A percentile compares a stretch with the other conserved stretches of the same genome.
Evolutionary conservation across 2,329 filamentous ascomycete genomes (phyloP).

Genomic region (Metarhizium brunneum): DNA sequence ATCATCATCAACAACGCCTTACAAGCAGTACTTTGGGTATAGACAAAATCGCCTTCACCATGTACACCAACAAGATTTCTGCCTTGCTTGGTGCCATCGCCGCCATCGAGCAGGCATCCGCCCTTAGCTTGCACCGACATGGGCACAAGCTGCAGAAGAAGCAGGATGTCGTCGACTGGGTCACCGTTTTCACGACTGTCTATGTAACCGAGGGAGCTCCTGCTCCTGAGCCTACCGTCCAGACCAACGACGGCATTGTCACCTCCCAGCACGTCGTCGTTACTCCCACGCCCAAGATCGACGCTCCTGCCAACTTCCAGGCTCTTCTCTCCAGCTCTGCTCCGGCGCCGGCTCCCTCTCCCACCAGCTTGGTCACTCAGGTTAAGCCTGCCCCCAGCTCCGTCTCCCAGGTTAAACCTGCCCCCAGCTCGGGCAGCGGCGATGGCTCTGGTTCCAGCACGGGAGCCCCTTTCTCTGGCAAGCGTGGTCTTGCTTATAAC

Average conservation of each 20-base stretch:
- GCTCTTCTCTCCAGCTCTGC: conserved; percentile 6
- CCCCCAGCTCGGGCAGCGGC: conserved; percentile 4
- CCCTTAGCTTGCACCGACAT: conserved; percentile 33
- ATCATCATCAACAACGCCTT: conserved; percentile 7
- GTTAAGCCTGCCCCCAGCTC: too few relatives aligned
- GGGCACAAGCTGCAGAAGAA: conserved; percentile 27
- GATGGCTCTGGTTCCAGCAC: conserved; percentile 1
- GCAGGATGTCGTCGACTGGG: conserved; percentile 26
- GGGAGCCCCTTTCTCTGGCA: conserved; percentile 22
- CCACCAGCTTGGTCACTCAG: too few relatives aligned
- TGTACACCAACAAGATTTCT: conserved; percentile 34
- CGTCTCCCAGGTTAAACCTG: conserved; percentile 13
- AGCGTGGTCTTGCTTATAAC: conserved; percentile 65
- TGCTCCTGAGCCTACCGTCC: conserved; percentile 5
- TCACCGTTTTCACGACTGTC: conserved; percentile 31
- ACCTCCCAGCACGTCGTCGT: background rate
- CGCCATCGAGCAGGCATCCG: conserved; percentile 34
- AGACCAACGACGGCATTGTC: background rate
- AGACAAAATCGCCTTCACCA: conserved; percentile 16
- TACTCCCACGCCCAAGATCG: conserved; percentile 3
- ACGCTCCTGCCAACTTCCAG: background rate
- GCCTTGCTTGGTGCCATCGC: conserved; percentile 32
- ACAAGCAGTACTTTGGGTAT: background rate
- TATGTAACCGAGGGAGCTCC: conserved; percentile 21
- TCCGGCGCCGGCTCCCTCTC: background rate